Conservation (phyloP, 2,329 filamentous ascomycete genomes). For the Penicillium sp. region DNA sequence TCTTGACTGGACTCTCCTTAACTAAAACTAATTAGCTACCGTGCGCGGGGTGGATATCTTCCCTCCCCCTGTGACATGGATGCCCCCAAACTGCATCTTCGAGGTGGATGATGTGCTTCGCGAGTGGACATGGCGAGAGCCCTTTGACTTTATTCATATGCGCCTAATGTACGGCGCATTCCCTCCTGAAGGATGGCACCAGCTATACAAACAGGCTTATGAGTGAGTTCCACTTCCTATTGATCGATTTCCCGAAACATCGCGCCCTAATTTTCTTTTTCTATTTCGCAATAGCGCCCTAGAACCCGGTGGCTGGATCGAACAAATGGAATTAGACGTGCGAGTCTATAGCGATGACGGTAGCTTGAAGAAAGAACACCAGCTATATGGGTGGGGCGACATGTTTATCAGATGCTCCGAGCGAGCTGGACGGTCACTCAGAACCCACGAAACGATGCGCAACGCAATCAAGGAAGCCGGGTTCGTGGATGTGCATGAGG, state of each 20-base stretch:
- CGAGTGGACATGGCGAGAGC: conserved; percentile 22
- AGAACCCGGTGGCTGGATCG: conserved; percentile 9
- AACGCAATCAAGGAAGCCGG: conserved; percentile 27
- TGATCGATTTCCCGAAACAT: background rate
- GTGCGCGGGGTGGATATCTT: conserved; percentile 26
- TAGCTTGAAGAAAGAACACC: conserved; percentile 4
- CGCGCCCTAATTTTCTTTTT: background rate
- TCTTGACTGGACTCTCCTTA: background rate
- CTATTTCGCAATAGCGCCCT: background rate
- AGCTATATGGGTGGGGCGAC: conserved; percentile 6
- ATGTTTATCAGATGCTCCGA: conserved; percentile 24
- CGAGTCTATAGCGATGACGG: conserved; percentile 11
- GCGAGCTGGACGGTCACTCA: conserved; percentile 22
- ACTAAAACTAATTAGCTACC: conserved; percentile 11
- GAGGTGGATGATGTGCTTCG: conserved; percentile 27
- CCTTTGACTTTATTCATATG: conserved; percentile 27
- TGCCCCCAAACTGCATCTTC: conserved; percentile 28
- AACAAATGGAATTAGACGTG: conserved; percentile 13
- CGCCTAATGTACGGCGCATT: conserved; percentile 18
- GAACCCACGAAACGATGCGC: conserved; percentile 26
- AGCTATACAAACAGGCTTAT: conserved; percentile 11
- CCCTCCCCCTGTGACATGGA: conserved; percentile 19
- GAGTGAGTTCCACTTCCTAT: conserved; percentile 4
- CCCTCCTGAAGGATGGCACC: conserved; percentile 1
- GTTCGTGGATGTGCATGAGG: conserved; percentile 32